Evolutionary conservation across 164 flowering plant species (phyloP).

Genomic region (Piper betle): DNA sequence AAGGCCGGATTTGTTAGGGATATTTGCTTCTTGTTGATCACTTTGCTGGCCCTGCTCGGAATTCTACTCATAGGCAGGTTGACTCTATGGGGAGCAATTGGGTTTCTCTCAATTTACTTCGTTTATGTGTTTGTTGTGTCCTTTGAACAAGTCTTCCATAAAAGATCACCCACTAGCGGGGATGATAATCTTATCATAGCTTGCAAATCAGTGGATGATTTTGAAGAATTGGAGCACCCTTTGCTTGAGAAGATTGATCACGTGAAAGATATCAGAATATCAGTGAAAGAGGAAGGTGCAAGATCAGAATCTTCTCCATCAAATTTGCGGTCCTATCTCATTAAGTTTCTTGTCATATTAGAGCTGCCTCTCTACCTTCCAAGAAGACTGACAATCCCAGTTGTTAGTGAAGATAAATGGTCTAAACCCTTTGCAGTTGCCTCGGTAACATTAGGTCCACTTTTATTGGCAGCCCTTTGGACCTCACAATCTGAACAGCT

Average conservation of each 20-base stretch:
- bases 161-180: neutral
- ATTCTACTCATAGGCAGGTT: conserved; percentile 36
- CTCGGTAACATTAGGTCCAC: conserved; percentile 30
- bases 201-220: neutral
- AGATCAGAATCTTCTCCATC: conserved; percentile 1
- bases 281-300: neutral
- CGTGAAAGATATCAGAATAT: conserved; percentile 2
- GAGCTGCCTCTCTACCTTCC: conserved; percentile 37
- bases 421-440: conserved; percentile 36
- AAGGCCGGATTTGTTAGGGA: conserved; percentile 45
- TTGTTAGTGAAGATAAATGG: conserved; percentile 35
- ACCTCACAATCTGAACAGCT: conserved; percentile 10
- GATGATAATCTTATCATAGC: too few species aligned
- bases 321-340: conserved; percentile 4
- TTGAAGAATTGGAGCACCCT: conserved; percentile 15
- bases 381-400: conserved; percentile 41
- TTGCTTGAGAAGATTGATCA: conserved; percentile 8
- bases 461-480: conserved; percentile 31
- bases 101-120: conserved; percentile 36
- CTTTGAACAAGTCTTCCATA: conserved; percentile 9
- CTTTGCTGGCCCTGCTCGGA: conserved; percentile 21
- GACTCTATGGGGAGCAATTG: conserved; percentile 42
- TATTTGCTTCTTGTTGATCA: conserved; percentile 38
- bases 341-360: conserved; percentile 12
- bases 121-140: conserved; percentile 47